Evolutionary conservation across 257 asterid species (phyloP), one percentile per base, ranked within the genome.

Genomic region (Rauvolfia tetraphylla): DNA sequence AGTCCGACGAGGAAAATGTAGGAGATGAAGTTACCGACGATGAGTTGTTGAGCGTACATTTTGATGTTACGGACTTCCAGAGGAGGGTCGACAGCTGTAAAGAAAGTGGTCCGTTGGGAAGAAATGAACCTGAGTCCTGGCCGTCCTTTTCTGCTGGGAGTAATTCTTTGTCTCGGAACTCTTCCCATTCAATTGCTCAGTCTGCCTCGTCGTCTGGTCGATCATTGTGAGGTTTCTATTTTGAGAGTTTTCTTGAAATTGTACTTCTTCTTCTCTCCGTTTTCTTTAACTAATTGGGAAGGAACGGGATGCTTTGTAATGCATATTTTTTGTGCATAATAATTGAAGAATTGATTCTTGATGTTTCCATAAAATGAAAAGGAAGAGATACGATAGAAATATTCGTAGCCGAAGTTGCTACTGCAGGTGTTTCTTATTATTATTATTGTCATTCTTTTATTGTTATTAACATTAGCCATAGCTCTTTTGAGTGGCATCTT

Each of bases 171-270:
- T 72, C 86, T 70, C 83, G 36, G 78, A 78, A 62, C 51, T 71
- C 78, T 23, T 49, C 69, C 1, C 22, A 62, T 68, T 67, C 74
- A 44, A 53, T 80, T 73, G 72, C 71, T 78, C 85, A 79, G 78
- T 54, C 73, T 68, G 74, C 83, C 56, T 82, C 85, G 42, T 78
- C 90, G 33, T 79, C 84, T 79, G 88, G 78, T 81, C 78, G 79
- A 79, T 68, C 90, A 78, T 49, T 80, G 93, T 90, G 87, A 93
- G 98, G 75, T 73, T 88, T 62, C 87, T 80, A 17, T 59, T 73
- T 75, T 57, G 17, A 20, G 36, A 80, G 25, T 75, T 58, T 59
- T 75, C 46, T 82, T 25, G 59, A 67, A 62, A 70, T 76, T 46
- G 56, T 71, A 62, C 74, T 18, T 53, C 41, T 20, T 34, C 29